Percentiles rank a stretch among this genome's conserved stretches.
Evolutionary conservation across 108 stramenopile species (phyloP).

Genomic region (Nitzschia inconspicua): DNA sequence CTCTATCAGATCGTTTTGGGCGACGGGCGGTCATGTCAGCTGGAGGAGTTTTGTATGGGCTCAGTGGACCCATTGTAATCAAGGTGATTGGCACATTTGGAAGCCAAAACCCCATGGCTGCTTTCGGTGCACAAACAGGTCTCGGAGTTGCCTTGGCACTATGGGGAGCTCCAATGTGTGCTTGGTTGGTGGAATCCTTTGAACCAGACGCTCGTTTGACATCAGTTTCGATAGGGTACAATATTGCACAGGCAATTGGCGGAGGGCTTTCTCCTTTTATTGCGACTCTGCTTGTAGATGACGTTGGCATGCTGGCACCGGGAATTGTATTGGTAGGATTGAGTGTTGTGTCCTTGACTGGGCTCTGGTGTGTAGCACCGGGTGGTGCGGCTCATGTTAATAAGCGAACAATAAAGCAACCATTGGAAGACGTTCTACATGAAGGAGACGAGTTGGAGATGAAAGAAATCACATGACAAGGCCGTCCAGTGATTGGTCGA

Average conservation of each 20-base stretch:
- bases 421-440: not conserved
- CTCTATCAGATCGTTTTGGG: constrained; percentile 47
- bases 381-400: not conserved
- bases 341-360: constrained; percentile 37
- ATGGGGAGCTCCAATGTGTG: constrained; percentile 76
- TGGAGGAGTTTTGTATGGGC: constrained; percentile 41
- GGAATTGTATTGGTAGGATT: constrained; percentile 46
- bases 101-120: constrained; percentile 2
- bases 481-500: not conserved
- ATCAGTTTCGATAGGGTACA: constrained; percentile 74
- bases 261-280: constrained; percentile 52
- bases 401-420: not conserved
- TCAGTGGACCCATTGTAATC: constrained; percentile 36
- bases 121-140: constrained; percentile 31
- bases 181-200: constrained; percentile 78
- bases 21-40: constrained; percentile 50
- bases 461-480: constrained; percentile 1
- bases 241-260: constrained; percentile 56
- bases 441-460: not conserved
- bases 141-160: constrained; percentile 56
- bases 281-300: constrained; percentile 52
- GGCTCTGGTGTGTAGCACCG: constrained; percentile 46
- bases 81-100: constrained; percentile 30
- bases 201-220: constrained; percentile 57
- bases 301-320: constrained; percentile 34